Evolutionary conservation across 768 basidiomycete species (phyloP), one percentile per base, ranked within the genome.

Genomic region (Tricholomella constricta): DNA sequence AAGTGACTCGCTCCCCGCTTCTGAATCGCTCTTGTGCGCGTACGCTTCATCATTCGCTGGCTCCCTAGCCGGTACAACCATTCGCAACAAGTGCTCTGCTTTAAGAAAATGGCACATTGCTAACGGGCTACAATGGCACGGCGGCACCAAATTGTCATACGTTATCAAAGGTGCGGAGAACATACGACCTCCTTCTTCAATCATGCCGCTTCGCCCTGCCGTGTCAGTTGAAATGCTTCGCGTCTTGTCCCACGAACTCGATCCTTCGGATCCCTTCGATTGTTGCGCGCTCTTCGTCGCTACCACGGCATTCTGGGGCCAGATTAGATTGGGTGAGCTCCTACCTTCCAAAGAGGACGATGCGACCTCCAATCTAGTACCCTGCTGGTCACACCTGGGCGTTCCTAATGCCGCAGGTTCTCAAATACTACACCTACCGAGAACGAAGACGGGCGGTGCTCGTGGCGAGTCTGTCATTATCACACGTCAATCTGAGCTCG

Each of bases 91-190:
- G n/a, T 41, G 72, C 2, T 48, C 56, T 7, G 72, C 55, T 0
- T 17, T 74, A 2, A 63, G 63, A 7, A 68, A 70, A 0, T 75
- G 72, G 71, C 74, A 76, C 40, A 52, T 63, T 14, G 25, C 22
- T 20, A 61, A 74, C 29, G 43, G 56, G 6, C 23, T 60, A 1
- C 27, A 46, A 0, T 76, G 67, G 68, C 27, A 55, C 0, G 64
- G 62, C 0, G 48, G 58, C 0, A 2, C 32, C 0, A 55, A 55
- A 0, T 62, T 74, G 0, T 34, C 49, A 15, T 63, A 68, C 12
- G 51, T 70, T 0, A 31, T 71, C 0, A 54, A 61, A 6, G 66
- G 68, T 0, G 56, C 64, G 1, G 46, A 53, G 6, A 66, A 65
- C 10, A 52, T 70, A 1, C 48, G 67, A 1, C 72, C 68, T 0